These are phyloP conservation scores for Trichopus zeylanicus DNA, from an alignment of 116 monocot species.

Conservation along the genomic window DNA sequence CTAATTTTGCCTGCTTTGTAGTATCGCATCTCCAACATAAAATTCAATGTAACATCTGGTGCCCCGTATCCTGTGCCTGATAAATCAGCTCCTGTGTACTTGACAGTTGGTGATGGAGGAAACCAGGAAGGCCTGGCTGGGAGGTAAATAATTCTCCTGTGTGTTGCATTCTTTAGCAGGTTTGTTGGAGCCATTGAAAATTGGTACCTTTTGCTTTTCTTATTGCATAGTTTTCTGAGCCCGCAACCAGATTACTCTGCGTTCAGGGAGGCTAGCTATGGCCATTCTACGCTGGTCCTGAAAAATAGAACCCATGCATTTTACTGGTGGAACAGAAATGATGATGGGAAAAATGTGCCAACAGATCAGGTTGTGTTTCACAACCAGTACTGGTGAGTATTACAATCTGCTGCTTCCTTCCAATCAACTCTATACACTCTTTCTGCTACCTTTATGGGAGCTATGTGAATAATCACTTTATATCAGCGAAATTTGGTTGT, in stretches of 20 bases:
- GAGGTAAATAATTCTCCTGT: conserved; percentile 26
- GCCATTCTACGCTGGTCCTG: conserved; percentile 82
- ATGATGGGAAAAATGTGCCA: conserved; percentile 63
- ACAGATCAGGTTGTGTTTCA: conserved; percentile 63
- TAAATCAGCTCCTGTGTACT: conserved; percentile 87
- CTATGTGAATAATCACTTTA: no score
- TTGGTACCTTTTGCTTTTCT: background rate
- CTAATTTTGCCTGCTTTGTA: conserved; percentile 19
- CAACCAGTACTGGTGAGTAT: conserved; percentile 87
- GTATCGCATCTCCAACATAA: conserved; percentile 91
- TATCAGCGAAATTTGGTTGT: no score
- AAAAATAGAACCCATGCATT: conserved; percentile 93
- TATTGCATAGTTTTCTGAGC: conserved; percentile 41
- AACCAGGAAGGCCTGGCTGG: conserved; percentile 97
- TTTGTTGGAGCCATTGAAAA: background rate
- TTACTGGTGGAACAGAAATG: conserved; percentile 91
- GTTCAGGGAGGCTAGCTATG: conserved; percentile 96
- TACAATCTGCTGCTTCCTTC: background rate
- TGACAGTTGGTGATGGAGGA: conserved; percentile 97
- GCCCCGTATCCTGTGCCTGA: conserved; percentile 66
- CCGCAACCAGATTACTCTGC: conserved; percentile 94
- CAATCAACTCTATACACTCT: no score
- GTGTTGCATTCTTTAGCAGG: background rate
- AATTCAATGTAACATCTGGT: conserved; percentile 81
- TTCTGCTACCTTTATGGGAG: no score